Conservation (phyloP, 805 yeast genomes). For the Yarrowia keelungensis region DNA sequence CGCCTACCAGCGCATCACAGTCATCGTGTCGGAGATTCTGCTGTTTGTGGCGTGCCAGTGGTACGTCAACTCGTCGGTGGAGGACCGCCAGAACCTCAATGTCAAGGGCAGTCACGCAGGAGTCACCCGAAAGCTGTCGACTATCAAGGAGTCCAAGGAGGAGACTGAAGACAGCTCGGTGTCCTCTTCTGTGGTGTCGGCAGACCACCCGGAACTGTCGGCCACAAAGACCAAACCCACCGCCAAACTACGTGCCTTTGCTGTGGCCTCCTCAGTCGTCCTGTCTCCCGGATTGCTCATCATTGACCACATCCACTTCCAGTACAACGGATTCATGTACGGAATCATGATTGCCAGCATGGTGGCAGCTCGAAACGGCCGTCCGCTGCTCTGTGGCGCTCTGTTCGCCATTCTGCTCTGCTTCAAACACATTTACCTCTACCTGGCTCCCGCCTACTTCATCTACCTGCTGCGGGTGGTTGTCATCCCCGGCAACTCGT, state of each 20-base stretch:
- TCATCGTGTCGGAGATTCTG: slow-evolving; percentile 75
- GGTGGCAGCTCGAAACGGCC: slow-evolving; percentile 67
- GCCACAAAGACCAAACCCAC: slow-evolving; percentile 19
- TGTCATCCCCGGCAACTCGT: slow-evolving; percentile 43
- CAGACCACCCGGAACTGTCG: slow-evolving; percentile 11
- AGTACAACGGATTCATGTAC: slow-evolving; percentile 92
- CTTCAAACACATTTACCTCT: slow-evolving; percentile 92
- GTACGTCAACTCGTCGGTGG: slow-evolving; percentile 58
- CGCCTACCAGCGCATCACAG: slow-evolving; percentile 81
- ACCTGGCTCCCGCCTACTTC: slow-evolving; percentile 93
- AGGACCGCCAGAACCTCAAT: slow-evolving; percentile 43
- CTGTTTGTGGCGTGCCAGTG: slow-evolving; percentile 74
- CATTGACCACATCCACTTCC: slow-evolving; percentile 96
- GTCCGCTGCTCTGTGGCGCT: slow-evolving; percentile 61
- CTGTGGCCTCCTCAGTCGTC: slow-evolving; percentile 80
- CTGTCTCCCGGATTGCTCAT: slow-evolving; percentile 89
- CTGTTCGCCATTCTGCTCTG: slow-evolving; percentile 81
- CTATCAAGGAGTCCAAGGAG: slow-evolving; percentile 43
- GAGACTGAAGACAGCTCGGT: background rate
- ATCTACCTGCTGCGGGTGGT: slow-evolving; percentile 67
- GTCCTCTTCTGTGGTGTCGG: background rate
- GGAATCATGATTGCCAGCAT: slow-evolving; percentile 80
- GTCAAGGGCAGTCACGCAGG: slow-evolving; percentile 16
- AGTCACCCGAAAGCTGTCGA: slow-evolving; percentile 23
- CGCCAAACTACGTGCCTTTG: slow-evolving; percentile 62